Base-by-base conservation (phyloP, 2,329 filamentous ascomycete genomes). In the Boeremia lycopersici region DNA sequence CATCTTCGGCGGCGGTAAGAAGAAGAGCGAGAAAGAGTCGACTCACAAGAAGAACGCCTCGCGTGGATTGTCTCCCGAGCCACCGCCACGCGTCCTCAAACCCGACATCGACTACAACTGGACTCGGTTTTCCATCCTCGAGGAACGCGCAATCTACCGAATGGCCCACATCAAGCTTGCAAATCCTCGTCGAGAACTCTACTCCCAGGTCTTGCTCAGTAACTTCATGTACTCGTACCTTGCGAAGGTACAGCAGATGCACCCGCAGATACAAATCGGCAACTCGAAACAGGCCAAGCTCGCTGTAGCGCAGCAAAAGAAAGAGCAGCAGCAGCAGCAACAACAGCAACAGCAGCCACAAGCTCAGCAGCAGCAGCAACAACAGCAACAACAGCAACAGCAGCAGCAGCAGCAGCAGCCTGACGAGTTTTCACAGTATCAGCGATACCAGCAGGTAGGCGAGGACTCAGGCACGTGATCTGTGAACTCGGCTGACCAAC, bases 201-300 rank as follows among this genome's bases (percentile, higher is more conserved):
- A 96, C 71, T 97, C 93, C 56, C 95, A 99, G 75, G 95, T 99
- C 19, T 81, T 99, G 55, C 84, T 99, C 63, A 97, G 93, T 77
- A 99, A 99, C 75, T 99, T 99, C 77, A 99, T 99, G 95, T 99
- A 99, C 78, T 95, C 92, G 53, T 99, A 99, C 74, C 84, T 99
- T 61, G 95, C 95, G 59, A 99, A 98, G 75, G 95, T 99, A 40
- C 95, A 99, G 77, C 92, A 96, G 69, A 97, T 97, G 91, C 95
- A 99, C 74, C 95, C 95, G 38, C 91, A 96, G 70, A 90, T 97
- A 77, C 90, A 96, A 68, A 88, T 96, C 38, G 91, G 91, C n/a
- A 85, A 89, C 31, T 93, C 89, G 46, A 79, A 82, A 13, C 87
- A 89, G 31, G 91, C 92, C 66, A 87, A 84, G 47, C 83, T 86